Conservation (phyloP, 2,329 filamentous ascomycete genomes). For the Aspergillus piperis region DNA sequence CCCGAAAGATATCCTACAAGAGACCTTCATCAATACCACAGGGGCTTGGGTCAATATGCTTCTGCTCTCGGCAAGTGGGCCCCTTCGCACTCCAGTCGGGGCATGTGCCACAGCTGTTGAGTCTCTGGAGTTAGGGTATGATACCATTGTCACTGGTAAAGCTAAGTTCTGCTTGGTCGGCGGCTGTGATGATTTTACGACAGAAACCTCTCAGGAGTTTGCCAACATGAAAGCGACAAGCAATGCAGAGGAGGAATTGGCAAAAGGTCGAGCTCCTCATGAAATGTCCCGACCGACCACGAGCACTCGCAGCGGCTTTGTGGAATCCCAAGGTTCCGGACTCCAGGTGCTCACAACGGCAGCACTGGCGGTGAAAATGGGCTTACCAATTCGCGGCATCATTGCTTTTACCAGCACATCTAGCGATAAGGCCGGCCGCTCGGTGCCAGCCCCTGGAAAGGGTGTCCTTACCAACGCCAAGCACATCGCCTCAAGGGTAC, state of each 20-base stretch:
- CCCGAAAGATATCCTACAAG: constrained; percentile 94
- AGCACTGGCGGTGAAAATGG: constrained; percentile 13
- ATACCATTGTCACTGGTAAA: constrained; percentile 96
- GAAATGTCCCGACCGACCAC: constrained; percentile 97
- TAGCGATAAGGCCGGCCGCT: constrained; percentile 95
- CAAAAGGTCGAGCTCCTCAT: constrained; percentile 82
- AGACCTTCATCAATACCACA: constrained; percentile 99
- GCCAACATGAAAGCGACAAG: constrained; percentile 99
- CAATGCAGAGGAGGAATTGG: constrained; percentile 91
- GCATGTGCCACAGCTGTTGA: constrained; percentile 94
- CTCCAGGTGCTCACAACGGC: constrained; percentile 14
- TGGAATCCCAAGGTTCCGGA: constrained; percentile 97
- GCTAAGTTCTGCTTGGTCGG: constrained; percentile 91
- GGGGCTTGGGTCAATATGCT: constrained; percentile 98
- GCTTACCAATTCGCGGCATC: constrained; percentile 11
- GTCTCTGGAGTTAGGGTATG: constrained; percentile 90
- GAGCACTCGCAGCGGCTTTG: constrained; percentile 92
- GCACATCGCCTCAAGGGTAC: neutral
- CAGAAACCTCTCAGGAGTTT: constrained; percentile 96
- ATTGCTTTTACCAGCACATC: constrained; percentile 38
- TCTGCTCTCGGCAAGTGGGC: constrained; percentile 87
- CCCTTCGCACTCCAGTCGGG: constrained; percentile 94
- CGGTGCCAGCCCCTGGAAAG: constrained; percentile 88
- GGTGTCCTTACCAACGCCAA: constrained; percentile 87
- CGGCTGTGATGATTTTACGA: constrained; percentile 95